Evolutionary conservation across 306 rosid species (phyloP).

Genomic region (Myrica gale): DNA sequence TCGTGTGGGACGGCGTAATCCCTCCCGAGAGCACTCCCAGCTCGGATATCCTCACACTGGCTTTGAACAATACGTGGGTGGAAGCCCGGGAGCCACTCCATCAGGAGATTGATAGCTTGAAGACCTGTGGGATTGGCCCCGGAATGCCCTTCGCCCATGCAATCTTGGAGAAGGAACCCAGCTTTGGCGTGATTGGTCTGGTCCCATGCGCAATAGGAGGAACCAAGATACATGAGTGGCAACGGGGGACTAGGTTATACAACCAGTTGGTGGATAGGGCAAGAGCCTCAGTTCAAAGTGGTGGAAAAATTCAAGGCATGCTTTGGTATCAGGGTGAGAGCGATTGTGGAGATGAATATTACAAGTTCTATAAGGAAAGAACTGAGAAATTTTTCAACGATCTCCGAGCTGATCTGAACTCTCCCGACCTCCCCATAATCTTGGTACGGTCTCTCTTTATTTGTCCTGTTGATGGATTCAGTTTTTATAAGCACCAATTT

Average conservation of each 20-base stretch:
- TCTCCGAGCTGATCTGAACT: neutral
- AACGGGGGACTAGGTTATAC: neutral
- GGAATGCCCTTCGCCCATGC: neutral
- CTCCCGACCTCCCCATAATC: neutral
- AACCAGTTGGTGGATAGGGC: neutral
- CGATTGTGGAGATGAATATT: neutral
- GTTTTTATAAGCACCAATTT: no score
- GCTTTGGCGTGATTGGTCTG: neutral
- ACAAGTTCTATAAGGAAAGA: neutral
- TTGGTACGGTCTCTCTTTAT: neutral
- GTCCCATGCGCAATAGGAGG: slow-evolving; percentile 7
- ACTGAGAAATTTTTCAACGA: neutral
- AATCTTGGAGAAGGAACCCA: neutral
- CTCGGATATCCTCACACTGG: neutral
- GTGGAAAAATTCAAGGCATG: neutral
- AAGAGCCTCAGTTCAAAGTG: neutral
- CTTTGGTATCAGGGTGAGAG: slow-evolving; percentile 3
- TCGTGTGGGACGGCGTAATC: neutral
- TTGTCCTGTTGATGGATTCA: no score
- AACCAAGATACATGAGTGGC: neutral
- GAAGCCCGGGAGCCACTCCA: neutral
- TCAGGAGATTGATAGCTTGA: neutral
- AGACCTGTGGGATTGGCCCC: neutral
- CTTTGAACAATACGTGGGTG: neutral
- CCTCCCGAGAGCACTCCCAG: neutral